Evolutionary conservation across 306 rosid genomes (phyloP), one percentile per base, ranked within the genome.

Genomic region (Pyrus bretschneideri): DNA sequence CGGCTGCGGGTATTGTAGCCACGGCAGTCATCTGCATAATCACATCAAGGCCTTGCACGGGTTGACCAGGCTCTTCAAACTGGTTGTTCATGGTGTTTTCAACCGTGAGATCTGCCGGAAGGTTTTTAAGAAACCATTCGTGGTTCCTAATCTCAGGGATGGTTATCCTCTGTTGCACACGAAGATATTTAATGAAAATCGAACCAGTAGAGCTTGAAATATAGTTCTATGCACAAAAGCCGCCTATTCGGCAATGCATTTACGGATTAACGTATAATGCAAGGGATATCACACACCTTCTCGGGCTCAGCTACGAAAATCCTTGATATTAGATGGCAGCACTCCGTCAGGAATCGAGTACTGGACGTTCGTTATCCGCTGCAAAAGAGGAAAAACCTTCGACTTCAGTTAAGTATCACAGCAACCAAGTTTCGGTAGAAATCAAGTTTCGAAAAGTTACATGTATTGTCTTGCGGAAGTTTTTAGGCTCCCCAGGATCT

Each of bases 401-500:
- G 17, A 54, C 80, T 77, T 71, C 75, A 74, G 78, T 69, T 71
- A 65, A 78, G 30, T 45, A 77, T 25, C 27, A 25, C 27, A 25
- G 27, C 27, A 25, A 25, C 27, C 27, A 25, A 25, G 27, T 25
- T 25, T 58, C 72, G 4, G 25, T 21, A 25, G 27, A 67, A 55
- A 57, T 25, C 27, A 25, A 25, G 27, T 25, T 25, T 25, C 27
- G 27, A 25, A 25, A 25, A 25, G 27, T 25, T 25, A 25, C 27
- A 25, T 25, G 27, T 25, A 25, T 25, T 25, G 27, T 25, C 27
- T 25, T 25, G 27, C 27, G 0, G 9, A 52, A 11, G 60, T 92
- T 95, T 85, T 90, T 95, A 25, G 98, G 98, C 74, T 94, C 97
- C 74, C 87, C 98, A 22, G 97, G 96, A 79, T 94, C 97, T 85